These are phyloP conservation scores for Calocera cornea DNA, from an alignment of 768 basidiomycete species.

Conservation along the genomic window DNA sequence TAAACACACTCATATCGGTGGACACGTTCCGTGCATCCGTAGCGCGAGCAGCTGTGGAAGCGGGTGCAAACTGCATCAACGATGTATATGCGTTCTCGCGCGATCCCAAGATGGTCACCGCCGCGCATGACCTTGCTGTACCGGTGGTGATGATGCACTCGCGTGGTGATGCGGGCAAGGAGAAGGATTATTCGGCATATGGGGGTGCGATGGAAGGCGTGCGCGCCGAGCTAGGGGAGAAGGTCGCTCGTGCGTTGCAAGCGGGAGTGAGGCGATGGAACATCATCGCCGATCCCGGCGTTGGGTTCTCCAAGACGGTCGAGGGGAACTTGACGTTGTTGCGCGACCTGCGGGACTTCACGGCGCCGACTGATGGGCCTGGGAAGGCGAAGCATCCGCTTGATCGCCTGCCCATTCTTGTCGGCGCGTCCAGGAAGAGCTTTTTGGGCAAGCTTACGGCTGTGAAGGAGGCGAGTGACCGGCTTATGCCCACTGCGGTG, in stretches of 20 bases:
- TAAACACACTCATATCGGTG: slow-evolving; percentile 49
- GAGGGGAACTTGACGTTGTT: slow-evolving; percentile 62
- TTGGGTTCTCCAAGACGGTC: slow-evolving; percentile 85
- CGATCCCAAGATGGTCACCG: slow-evolving; percentile 47
- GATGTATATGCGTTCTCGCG: slow-evolving; percentile 71
- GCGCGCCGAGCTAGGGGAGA: slow-evolving; percentile 52
- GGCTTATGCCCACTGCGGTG: slow-evolving; percentile 68
- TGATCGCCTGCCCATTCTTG: slow-evolving; percentile 30
- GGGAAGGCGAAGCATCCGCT: slow-evolving; percentile 8
- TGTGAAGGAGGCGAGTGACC: slow-evolving; percentile 38
- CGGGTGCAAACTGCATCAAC: slow-evolving; percentile 88
- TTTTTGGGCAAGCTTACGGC: slow-evolving; percentile 60
- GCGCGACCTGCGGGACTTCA: slow-evolving; percentile 35
- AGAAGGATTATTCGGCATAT: slow-evolving; percentile 51
- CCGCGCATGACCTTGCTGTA: slow-evolving; percentile 49
- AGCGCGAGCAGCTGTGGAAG: slow-evolving; percentile 50
- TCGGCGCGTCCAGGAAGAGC: slow-evolving; percentile 74
- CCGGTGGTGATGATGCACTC: slow-evolving; percentile 94
- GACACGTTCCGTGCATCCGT: slow-evolving; percentile 84
- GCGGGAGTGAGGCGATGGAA: slow-evolving; percentile 77
- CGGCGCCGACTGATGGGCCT: slow-evolving; percentile 17
- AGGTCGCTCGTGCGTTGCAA: slow-evolving; percentile 49
- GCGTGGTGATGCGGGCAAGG: slow-evolving; percentile 60
- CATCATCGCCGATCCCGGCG: slow-evolving; percentile 78
- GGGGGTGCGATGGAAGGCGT: slow-evolving; percentile 53